Evolutionary conservation across 129 eudicot genomes (phyloP), one percentile per base, ranked within the genome.

Genomic region (Calendula officinalis): DNA sequence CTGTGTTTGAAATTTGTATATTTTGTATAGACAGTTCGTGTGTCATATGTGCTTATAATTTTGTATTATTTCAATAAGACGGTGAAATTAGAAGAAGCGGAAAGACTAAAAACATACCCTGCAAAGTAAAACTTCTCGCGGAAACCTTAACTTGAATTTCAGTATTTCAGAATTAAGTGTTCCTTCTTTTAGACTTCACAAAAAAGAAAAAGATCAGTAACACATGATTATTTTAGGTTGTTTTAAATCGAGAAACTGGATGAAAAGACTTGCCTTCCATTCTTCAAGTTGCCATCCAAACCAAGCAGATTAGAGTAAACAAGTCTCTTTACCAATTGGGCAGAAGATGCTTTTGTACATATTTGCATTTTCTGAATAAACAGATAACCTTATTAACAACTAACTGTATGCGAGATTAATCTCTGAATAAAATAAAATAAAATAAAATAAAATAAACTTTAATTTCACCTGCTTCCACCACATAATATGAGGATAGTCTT

Each of bases 401-500:
- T 5, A 51, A 52, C 54, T 67, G 42, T 63, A 32, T 69, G 45
- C 46, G 32, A 64, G 34, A 60, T 3, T 53, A 34, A 8, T 35
- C 9, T 43, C 64, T 57, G 7, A 54, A 7, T 5, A 43, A 8
- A 43, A 44, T 3, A 9, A 43, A 2, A 9, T 3, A 42, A 42
- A 43, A 43, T 43, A 37, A 7, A 40, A 17, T 9, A 37, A 13
- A 49, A 30, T 38, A 42, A 13, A 33, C 45, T 75, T 49, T 33
- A 44, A 69, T 27, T 38, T 33, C 30, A 91, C 97, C 97, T 91
- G 94, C 65, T 91, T 84, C 97, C 97, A 91, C 96, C 97, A 91
- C 57, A 84, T 43, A 48, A 87, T 72, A 59, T 91, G 91, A 52
- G 84, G 73, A 72, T 74, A 69, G 61, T 87, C 78, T 64, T 82